Conservation (phyloP, 805 yeast species). For the Hanseniaspora meyeri region DNA sequence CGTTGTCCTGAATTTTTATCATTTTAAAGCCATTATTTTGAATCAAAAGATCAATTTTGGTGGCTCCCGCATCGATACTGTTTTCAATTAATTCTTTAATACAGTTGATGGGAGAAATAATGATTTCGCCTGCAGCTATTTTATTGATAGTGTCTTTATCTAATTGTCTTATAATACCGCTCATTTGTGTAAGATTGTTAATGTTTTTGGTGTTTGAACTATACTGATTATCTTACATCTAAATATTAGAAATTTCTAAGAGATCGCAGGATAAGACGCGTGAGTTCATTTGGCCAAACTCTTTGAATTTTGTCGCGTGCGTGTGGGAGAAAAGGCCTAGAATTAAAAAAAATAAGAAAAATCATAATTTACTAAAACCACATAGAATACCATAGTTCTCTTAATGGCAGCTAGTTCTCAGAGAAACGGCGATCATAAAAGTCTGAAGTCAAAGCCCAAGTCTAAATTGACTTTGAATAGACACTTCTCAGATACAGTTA, state of each 20-base stretch:
- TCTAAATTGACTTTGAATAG: not conserved
- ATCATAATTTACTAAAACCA: too few relatives aligned
- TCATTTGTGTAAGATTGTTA: not conserved
- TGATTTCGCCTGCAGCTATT: conserved; percentile 96
- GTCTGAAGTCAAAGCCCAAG: not conserved
- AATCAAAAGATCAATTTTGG: conserved; percentile 63
- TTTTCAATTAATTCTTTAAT: conserved; percentile 86
- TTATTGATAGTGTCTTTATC: conserved; percentile 67
- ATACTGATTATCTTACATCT: not conserved
- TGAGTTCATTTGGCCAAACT: not conserved
- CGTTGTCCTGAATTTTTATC: conserved; percentile 81
- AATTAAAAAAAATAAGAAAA: not conserved
- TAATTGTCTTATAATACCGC: conserved; percentile 31
- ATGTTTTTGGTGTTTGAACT: not conserved
- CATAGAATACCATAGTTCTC: not conserved
- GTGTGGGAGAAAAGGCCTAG: not conserved
- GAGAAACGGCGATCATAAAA: not conserved
- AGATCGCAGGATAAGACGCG: not conserved
- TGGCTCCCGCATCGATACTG: conserved; percentile 73
- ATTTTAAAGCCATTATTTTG: conserved; percentile 86
- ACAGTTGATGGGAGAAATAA: conserved; percentile 88
- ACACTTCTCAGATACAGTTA: conserved; percentile 7
- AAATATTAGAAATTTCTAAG: too few relatives aligned
- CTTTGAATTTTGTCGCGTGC: not conserved
- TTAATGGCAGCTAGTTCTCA: not conserved